Conservation (phyloP, 345 rosid species). For the Bruguiera sexangula region DNA sequence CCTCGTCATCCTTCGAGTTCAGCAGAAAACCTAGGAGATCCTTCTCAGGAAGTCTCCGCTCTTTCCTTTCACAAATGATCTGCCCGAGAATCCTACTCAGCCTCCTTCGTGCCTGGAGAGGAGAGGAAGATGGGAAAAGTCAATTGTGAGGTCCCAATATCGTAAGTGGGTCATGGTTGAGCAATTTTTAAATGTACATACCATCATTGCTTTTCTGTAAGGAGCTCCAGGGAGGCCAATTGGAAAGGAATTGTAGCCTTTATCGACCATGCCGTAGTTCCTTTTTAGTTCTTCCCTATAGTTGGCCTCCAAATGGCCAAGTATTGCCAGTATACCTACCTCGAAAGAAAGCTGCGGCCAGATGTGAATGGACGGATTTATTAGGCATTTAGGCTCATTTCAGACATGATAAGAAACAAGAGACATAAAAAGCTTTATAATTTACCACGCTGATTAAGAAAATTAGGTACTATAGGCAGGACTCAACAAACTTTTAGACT, state of each 20-base stretch:
- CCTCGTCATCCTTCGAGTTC: conserved; percentile 47
- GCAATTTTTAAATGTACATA: not conserved
- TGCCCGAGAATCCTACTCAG: conserved; percentile 43
- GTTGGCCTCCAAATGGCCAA: conserved; percentile 57
- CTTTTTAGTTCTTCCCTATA: conserved; percentile 64
- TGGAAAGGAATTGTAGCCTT: conserved; percentile 88
- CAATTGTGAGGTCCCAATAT: not conserved
- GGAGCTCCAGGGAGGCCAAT: conserved; percentile 72
- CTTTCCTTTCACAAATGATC: conserved; percentile 50
- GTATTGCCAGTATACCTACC: conserved; percentile 65
- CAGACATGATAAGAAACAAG: too few species aligned
- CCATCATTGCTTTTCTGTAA: conserved; percentile 59
- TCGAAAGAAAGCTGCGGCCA: conserved; percentile 74
- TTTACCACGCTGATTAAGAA: too few species aligned
- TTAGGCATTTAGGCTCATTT: not conserved
- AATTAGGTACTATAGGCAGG: too few species aligned
- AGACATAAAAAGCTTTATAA: too few species aligned
- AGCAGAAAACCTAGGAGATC: conserved; percentile 47
- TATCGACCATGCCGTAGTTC: conserved; percentile 63
- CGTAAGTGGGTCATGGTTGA: not conserved
- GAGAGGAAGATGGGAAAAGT: not conserved
- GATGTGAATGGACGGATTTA: not conserved
- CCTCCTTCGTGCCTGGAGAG: conserved; percentile 52
- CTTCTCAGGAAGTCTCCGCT: conserved; percentile 36
- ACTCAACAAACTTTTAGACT: too few species aligned